phyloP scores from a whole-genome alignment of 495 filamentous ascomycete species.

The Aspergillus homomorphus region DNA sequence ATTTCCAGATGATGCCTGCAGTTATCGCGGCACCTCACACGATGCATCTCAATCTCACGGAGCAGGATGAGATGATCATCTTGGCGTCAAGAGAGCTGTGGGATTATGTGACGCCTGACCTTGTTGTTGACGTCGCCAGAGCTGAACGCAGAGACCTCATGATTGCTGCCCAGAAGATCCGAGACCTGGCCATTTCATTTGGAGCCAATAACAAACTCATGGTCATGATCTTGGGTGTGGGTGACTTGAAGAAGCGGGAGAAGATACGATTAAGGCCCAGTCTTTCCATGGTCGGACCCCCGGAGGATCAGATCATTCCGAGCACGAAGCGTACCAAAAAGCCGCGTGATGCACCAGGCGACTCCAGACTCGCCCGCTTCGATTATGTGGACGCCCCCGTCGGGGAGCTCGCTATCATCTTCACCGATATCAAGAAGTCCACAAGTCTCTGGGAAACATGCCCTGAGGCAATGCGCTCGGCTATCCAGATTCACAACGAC shows the following conservation, averaged over 20 bases:
- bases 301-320: conserved; percentile 66
- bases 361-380: conserved; percentile 79
- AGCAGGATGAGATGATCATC: conserved; percentile 91
- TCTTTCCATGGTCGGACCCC: conserved; percentile 69
- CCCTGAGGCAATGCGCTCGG: conserved; percentile 88
- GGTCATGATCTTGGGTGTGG: conserved; percentile 95
- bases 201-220: conserved; percentile 92
- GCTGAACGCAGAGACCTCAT: conserved; percentile 84
- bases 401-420: conserved; percentile 88
- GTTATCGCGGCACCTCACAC: conserved; percentile 90
- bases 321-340: conserved; percentile 61
- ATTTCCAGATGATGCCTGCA: conserved; percentile 85
- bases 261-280: conserved; percentile 68
- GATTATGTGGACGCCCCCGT: conserved; percentile 88
- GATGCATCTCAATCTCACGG: conserved; percentile 70
- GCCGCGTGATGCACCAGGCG: conserved; percentile 63
- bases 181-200: conserved; percentile 93
- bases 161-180: conserved; percentile 92
- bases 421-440: conserved; percentile 99
- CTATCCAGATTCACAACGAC: conserved; percentile 94
- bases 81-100: conserved; percentile 90
- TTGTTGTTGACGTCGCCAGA: conserved; percentile 87
- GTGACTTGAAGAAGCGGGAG: conserved; percentile 80
- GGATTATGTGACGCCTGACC: conserved; percentile 84
- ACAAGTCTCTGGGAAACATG: conserved; percentile 96